Evolutionary conservation across 2,329 filamentous ascomycete genomes (phyloP).

Genomic region (Nemania serpens): DNA sequence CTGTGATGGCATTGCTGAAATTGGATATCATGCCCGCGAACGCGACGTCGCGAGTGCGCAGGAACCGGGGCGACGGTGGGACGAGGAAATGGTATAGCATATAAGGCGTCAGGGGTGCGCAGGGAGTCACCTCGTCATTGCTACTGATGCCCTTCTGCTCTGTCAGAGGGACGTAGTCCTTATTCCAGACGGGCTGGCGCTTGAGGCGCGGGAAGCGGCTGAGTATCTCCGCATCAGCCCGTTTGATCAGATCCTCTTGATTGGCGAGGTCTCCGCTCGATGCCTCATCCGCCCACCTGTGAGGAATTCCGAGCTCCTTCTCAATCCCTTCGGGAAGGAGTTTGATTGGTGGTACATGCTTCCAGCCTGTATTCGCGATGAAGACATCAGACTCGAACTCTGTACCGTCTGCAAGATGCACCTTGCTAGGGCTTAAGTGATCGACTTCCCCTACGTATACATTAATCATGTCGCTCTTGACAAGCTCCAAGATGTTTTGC

Average conservation of each 20-base stretch:
- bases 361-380: constrained; percentile 63
- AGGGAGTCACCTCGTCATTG: constrained; percentile 32
- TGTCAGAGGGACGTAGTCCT: constrained; percentile 47
- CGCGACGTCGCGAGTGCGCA: constrained; percentile 49
- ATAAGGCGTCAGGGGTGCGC: constrained; percentile 42
- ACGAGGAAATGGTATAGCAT: constrained; percentile 53
- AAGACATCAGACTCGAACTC: constrained; percentile 55
- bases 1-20: constrained; percentile 49
- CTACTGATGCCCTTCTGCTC: constrained; percentile 47
- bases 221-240: constrained; percentile 56
- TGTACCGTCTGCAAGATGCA: constrained; percentile 51
- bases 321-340: constrained; percentile 52
- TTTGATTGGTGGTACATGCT: constrained; percentile 45
- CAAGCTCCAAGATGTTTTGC: constrained; percentile 60
- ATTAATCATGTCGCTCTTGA: constrained; percentile 56
- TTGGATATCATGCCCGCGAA: constrained; percentile 54
- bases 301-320: constrained; percentile 53
- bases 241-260: constrained; percentile 43
- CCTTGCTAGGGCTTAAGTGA: constrained; percentile 47
- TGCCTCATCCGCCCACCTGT: constrained; percentile 34
- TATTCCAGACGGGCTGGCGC: constrained; percentile 49
- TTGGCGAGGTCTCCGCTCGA: constrained; percentile 43
- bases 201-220: constrained; percentile 54
- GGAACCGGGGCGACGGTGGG: constrained; percentile 44
- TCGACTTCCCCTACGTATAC: constrained; percentile 62